These are phyloP conservation scores for Triticum urartu DNA, from an alignment of 176 grass and related monocot species.

Conservation along the genomic window DNA sequence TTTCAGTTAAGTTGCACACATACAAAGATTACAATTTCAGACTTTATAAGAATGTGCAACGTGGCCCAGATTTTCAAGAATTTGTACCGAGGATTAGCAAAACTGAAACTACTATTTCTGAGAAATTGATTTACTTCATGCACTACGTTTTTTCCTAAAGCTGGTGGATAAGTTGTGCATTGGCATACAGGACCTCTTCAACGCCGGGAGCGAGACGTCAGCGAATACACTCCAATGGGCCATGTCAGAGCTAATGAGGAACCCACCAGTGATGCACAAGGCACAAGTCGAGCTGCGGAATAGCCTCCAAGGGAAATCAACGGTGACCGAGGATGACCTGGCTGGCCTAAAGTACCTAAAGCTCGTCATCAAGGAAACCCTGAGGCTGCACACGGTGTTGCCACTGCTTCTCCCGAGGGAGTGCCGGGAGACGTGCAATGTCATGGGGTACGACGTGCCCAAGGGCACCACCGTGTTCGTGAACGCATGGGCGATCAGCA, in stretches of 20 bases:
- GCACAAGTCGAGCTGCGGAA: conserved; percentile 28
- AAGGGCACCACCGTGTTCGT: conserved; percentile 24
- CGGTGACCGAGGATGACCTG: conserved; percentile 32
- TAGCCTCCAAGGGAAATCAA: neutral
- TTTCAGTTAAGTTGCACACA: too few species aligned
- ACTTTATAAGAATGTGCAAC: too few species aligned
- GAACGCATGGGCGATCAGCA: conserved; percentile 42
- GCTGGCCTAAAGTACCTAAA: conserved; percentile 34
- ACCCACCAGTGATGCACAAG: conserved; percentile 20
- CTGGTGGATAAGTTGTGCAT: too few species aligned
- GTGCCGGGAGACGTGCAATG: conserved; percentile 6
- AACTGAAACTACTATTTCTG: too few species aligned
- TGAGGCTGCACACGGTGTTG: conserved; percentile 35
- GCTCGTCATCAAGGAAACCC: conserved; percentile 45
- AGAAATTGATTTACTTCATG: too few species aligned
- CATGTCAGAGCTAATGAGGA: conserved; percentile 31
- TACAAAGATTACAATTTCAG: too few species aligned
- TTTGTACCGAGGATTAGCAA: too few species aligned
- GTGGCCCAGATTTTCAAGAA: too few species aligned
- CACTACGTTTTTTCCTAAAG: too few species aligned
- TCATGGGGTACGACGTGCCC: conserved; percentile 35
- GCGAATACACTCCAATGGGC: conserved; percentile 29
- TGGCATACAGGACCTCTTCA: conserved; percentile 27
- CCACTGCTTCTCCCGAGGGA: conserved; percentile 34
- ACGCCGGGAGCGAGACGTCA: conserved; percentile 34